These are phyloP conservation scores for Hymenoscyphus linearis DNA, from an alignment of 2,329 filamentous ascomycete genomes.

Conservation along the genomic window DNA sequence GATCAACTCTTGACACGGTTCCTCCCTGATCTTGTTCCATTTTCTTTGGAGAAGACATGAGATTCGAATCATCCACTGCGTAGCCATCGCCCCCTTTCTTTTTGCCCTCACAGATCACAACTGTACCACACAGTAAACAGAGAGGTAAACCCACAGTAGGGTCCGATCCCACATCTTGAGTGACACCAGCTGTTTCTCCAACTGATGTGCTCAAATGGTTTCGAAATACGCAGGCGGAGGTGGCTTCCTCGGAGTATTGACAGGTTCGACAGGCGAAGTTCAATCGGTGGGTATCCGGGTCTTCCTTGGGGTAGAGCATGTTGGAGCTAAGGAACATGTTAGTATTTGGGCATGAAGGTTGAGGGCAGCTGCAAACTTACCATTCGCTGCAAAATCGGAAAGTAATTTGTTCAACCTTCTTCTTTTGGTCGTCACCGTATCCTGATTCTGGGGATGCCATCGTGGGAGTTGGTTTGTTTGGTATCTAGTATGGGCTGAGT, in stretches of 20 bases:
- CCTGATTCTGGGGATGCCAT: slow-evolving; percentile 57
- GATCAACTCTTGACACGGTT: slow-evolving; percentile 9
- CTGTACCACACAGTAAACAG: slow-evolving; percentile 43
- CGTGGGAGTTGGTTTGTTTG: neutral
- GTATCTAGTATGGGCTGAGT: neutral
- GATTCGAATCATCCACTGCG: slow-evolving; percentile 7
- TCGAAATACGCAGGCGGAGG: slow-evolving; percentile 89
- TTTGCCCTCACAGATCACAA: slow-evolving; percentile 38
- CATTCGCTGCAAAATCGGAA: slow-evolving; percentile 99
- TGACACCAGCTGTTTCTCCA: slow-evolving; percentile 93
- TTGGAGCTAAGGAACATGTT: slow-evolving; percentile 61
- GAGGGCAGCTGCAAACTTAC: slow-evolving; percentile 37
- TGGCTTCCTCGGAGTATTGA: slow-evolving; percentile 81
- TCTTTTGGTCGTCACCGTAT: slow-evolving; percentile 37
- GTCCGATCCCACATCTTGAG: slow-evolving; percentile 93
- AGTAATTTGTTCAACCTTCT: slow-evolving; percentile 70
- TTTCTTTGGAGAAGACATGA: slow-evolving; percentile 5
- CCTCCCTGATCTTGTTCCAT: slow-evolving; percentile 11
- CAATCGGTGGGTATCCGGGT: slow-evolving; percentile 74
- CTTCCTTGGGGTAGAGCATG: slow-evolving; percentile 96
- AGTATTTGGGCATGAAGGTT: slow-evolving; percentile 17
- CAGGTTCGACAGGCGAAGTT: slow-evolving; percentile 97
- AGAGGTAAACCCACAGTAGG: slow-evolving; percentile 81
- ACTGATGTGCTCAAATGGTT: slow-evolving; percentile 88
- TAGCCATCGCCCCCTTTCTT: neutral